Base-by-base conservation (phyloP, 495 filamentous ascomycete genomes). In the Penicillium samsonianum region DNA sequence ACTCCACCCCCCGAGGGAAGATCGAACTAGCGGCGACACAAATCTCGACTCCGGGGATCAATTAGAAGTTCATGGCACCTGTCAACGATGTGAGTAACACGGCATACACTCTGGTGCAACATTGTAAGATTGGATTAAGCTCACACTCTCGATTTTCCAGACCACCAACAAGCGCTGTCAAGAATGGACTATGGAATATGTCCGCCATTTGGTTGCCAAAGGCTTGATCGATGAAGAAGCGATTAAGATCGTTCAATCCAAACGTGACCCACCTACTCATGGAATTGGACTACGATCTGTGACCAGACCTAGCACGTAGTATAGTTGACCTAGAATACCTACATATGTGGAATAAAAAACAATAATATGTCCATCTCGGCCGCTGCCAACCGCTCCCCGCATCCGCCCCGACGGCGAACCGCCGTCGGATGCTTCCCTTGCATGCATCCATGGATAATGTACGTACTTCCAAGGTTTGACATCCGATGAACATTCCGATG, bases 151-250 rank as follows among this genome's bases (percentile, higher is more conserved):
- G 16, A 9, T 2, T 52, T 35, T 40, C 48, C 6, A 72, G 71
- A 63, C 51, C 3, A 67, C 57, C 19, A 74, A 74, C 46, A 72
- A 59, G 50, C 57, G 70, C 45, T 73, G 67, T 35, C 70, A 75
- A 47, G 72, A 73, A 40, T 75, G 72, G 70, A 75, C 69, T 3
- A 68, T 71, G 65, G 70, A 75, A 26, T 75, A 65, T 50, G 57
- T 73, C 9, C 60, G 65, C 5, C 61, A 61, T 44, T 53, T 75
- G 11, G 65, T 72, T 40, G 37, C 48, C 4, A 65, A 64, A 46
- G 43, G 62, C 8, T 22, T 63, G 14, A 65, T 73, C 47, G 63
- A 42, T 0, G 58, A 64, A 4, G 58, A 66, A 3, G 67, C 72
- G 3, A 63, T 72, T 17, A 50, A 61, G 33, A 65, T 64, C 17